Percentiles rank a stretch among this genome's conserved stretches.
phyloP scores from a whole-genome alignment of 805 yeast genomes.

The Monosporozyma aerobia region DNA sequence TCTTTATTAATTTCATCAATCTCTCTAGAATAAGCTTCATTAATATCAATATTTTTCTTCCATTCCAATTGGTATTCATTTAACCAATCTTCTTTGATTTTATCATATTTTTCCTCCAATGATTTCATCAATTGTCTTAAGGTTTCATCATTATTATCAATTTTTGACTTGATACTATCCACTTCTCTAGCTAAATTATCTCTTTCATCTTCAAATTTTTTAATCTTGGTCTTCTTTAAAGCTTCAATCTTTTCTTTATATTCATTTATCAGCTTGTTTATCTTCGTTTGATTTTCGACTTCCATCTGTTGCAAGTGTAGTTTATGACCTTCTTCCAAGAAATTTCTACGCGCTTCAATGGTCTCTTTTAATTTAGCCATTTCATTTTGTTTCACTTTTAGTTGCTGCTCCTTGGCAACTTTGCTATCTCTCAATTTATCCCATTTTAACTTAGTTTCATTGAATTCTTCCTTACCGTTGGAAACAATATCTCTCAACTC shows the following conservation, averaged over 20 bases:
- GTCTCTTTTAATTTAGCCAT: conserved; percentile 25
- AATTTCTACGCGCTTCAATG: conserved; percentile 17
- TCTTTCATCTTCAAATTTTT: conserved; percentile 27
- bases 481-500: conserved; percentile 18
- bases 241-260: conserved; percentile 33
- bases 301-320: conserved; percentile 28
- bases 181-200: conserved; percentile 22
- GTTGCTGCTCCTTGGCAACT: conserved; percentile 17
- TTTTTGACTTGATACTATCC: conserved; percentile 22
- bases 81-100: conserved; percentile 20
- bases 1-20: conserved; percentile 16
- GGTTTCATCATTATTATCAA: conserved; percentile 15
- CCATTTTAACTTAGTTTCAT: conserved; percentile 19
- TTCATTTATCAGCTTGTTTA: conserved; percentile 29
- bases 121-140: conserved; percentile 14
- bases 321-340: conserved; percentile 26
- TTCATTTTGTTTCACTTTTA: conserved; percentile 27
- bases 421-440: conserved; percentile 24
- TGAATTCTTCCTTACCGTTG: conserved; percentile 13
- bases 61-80: conserved; percentile 19
- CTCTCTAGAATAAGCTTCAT: conserved; percentile 17
- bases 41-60: conserved; percentile 25
- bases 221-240: conserved; percentile 30
- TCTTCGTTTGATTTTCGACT: conserved; percentile 32
- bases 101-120: conserved; percentile 11